Percentiles rank a stretch among this genome's conserved stretches.
Evolutionary conservation across 306 rosid genomes (phyloP).

Genomic region (Mimosa bimucronata): DNA sequence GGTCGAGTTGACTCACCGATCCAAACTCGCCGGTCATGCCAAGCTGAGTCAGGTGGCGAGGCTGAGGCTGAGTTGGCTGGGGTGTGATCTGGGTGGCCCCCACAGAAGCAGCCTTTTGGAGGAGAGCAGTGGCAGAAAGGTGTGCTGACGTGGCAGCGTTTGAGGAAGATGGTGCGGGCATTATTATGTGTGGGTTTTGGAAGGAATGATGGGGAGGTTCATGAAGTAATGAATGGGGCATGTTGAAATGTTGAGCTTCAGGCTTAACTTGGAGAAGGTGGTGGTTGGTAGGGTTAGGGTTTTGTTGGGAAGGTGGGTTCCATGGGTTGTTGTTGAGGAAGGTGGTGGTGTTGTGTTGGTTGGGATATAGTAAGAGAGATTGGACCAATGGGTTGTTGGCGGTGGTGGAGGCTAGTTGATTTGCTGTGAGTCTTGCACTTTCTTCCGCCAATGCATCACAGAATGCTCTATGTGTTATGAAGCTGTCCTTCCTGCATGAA

Average conservation of each 20-base stretch:
- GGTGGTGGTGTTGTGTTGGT: slow-evolving; percentile 21
- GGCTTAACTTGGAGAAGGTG: slow-evolving; percentile 48
- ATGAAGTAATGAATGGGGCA: slow-evolving; percentile 19
- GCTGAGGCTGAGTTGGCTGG: slow-evolving; percentile 13
- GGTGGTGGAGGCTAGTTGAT: slow-evolving; percentile 45
- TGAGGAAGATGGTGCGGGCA: slow-evolving; percentile 39
- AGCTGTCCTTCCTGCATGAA: slow-evolving; percentile 85
- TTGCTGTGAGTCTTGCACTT: slow-evolving; percentile 80
- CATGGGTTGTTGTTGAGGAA: slow-evolving; percentile 49
- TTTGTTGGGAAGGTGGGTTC: slow-evolving; percentile 59
- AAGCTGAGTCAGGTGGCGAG: slow-evolving; percentile 49
- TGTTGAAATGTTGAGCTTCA: slow-evolving; percentile 44
- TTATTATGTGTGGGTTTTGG: slow-evolving; percentile 39
- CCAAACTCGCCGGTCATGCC: slow-evolving; percentile 51
- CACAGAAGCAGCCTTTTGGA: slow-evolving; percentile 86
- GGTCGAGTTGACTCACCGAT: slow-evolving; percentile 43
- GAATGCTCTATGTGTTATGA: slow-evolving; percentile 95
- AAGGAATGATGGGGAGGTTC: slow-evolving; percentile 13
- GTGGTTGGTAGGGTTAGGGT: slow-evolving; percentile 71
- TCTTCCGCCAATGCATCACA: slow-evolving; percentile 99
- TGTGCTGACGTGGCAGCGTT: slow-evolving; percentile 60
- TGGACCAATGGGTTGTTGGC: slow-evolving; percentile 43
- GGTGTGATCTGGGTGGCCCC: slow-evolving; percentile 52
- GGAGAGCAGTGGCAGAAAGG: slow-evolving; percentile 93
- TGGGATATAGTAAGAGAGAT: slow-evolving; percentile 64